Evolutionary conservation across 306 rosid genomes (phyloP).

Genomic region (Cucurbita ficifolia): DNA sequence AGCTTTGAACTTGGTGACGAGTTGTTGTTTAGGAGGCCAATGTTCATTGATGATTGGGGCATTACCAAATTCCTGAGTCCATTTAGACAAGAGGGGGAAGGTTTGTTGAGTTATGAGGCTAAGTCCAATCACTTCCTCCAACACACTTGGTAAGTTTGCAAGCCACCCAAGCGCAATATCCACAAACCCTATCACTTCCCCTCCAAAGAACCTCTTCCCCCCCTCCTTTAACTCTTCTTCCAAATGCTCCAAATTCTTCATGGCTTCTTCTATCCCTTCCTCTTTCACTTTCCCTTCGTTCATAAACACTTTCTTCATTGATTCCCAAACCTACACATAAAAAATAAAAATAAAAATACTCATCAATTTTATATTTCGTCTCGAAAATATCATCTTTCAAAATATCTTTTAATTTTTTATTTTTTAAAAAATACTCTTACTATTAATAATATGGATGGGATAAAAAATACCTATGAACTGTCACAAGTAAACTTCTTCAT

Average conservation of each 20-base stretch:
- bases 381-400: no score
- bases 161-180: slow-evolving; percentile 1
- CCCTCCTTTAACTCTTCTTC: neutral
- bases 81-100: slow-evolving; percentile 9
- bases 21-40: slow-evolving; percentile 17
- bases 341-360: no score
- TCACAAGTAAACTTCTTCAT: no score
- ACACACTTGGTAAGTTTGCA: neutral
- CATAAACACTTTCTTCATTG: neutral
- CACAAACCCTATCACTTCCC: neutral
- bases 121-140: neutral
- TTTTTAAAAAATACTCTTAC: no score
- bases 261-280: neutral
- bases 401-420: no score
- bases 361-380: no score
- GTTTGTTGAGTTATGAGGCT: slow-evolving; percentile 2
- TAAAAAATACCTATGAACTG: no score
- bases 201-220: slow-evolving; percentile 4
- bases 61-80: slow-evolving; percentile 10
- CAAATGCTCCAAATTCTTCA: slow-evolving; percentile 3
- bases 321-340: neutral
- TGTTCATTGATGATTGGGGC: slow-evolving; percentile 15
- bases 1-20: slow-evolving; percentile 7
- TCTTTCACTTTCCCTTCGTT: neutral
- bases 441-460: no score